Evolutionary conservation across 345 rosid genomes (phyloP), one percentile per base, ranked within the genome.

Genomic region (Barbarea vulgaris): DNA sequence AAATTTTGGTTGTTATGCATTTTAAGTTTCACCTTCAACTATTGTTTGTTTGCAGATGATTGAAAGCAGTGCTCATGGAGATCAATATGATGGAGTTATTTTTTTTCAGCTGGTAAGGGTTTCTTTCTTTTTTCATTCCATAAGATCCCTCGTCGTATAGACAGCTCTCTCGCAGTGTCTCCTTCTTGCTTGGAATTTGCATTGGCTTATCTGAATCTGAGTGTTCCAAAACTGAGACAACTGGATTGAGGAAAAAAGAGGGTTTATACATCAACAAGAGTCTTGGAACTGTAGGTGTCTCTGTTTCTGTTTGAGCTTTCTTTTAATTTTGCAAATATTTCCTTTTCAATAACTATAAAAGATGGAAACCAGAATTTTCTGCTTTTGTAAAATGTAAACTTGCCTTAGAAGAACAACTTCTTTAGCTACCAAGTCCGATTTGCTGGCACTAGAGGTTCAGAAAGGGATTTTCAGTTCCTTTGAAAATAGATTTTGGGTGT

Each of bases 121-220:
- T 39, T 17, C 36, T 72, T 82, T 67, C n/a, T 69, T 67, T 27
- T 52, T 30, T 62, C 70, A 19, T 71, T 71, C 59, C 24, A 51
- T 36, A 52, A 53, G 57, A 46, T 48, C 36, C n/a, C 2, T 28
- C 39, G 63, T 41, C 39, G 17, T 58, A 54, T 34, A 25, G 36
- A 11, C 64, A 75, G 44, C 64, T 56, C 52, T 76, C 62, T 64
- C 67, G 56, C 36, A 27, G 89, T 83, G 64, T 62, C 60, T 79
- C 22, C 15, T 73, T 62, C 14, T 77, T 80, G 54, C 72, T 48
- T 82, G 93, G 99, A 96, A 96, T 87, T 83, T 96, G 88, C n/a
- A 96, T 96, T 44, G 99, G 93, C 81, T 86, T 96, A 54, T 98
- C 99, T 80, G 99, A 98, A 78, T 96, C 99, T 53, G 99, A 96